A percentile compares a stretch with the other conserved stretches of the same genome.
These are phyloP conservation scores for Argentina anserina DNA, from an alignment of 306 rosid species.

Conservation along the genomic window DNA sequence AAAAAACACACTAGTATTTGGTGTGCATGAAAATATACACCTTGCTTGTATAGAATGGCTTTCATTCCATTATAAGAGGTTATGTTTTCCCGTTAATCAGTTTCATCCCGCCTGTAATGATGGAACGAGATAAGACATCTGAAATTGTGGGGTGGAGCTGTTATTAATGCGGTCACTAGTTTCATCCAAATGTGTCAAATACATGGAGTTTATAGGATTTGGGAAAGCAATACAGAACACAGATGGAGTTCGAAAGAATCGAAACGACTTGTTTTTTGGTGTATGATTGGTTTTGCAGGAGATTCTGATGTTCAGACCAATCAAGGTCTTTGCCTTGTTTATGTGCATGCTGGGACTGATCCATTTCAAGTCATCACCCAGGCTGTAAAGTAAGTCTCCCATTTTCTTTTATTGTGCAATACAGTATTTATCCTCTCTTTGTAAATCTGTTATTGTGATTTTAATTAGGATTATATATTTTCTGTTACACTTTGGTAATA, in stretches of 20 bases:
- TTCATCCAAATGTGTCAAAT: conserved; percentile 44
- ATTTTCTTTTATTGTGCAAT: background rate
- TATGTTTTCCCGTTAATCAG: conserved; percentile 36
- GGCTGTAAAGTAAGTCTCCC: conserved; percentile 67
- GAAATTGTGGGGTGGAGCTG: conserved; percentile 45
- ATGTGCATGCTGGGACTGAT: conserved; percentile 91
- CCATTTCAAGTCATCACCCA: conserved; percentile 90
- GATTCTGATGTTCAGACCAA: conserved; percentile 70
- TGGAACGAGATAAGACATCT: conserved; percentile 34
- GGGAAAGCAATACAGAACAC: conserved; percentile 34
- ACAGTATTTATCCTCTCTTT: background rate
- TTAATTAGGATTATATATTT: background rate
- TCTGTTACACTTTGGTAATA: background rate
- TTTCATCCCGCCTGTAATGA: conserved; percentile 35
- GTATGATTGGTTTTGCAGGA: conserved; percentile 89
- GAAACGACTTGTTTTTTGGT: conserved; percentile 48
- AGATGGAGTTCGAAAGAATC: conserved; percentile 45
- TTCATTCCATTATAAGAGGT: conserved; percentile 35
- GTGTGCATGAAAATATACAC: conserved; percentile 34
- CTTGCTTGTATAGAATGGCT: conserved; percentile 19
- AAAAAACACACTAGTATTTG: conserved; percentile 24
- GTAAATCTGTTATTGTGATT: background rate
- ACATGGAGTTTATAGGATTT: conserved; percentile 55
- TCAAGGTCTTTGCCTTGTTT: conserved; percentile 80
- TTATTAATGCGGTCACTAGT: conserved; percentile 43